phyloP scores from a whole-genome alignment of 2,329 filamentous ascomycete species.

The Alternaria sp. region DNA sequence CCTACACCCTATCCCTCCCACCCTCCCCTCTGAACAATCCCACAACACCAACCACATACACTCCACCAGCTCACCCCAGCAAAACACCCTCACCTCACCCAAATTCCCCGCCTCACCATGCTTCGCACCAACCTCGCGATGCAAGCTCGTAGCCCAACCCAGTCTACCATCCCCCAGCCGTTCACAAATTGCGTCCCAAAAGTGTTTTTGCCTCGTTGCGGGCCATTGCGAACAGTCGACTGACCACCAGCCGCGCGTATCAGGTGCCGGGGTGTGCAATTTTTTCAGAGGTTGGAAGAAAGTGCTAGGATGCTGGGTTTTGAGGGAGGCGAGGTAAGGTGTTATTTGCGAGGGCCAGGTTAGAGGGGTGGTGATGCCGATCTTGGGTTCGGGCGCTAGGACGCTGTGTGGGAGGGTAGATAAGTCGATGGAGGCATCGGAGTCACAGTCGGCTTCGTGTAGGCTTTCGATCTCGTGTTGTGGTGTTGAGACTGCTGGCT shows the following conservation, averaged over 20 bases:
- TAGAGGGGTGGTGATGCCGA: slow-evolving; percentile 27
- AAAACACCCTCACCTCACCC: slow-evolving; percentile 70
- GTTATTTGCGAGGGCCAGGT: slow-evolving; percentile 43
- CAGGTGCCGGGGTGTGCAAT: slow-evolving; percentile 59
- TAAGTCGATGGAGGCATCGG: slow-evolving; percentile 28
- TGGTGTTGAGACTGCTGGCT: neutral
- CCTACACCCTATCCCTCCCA: slow-evolving; percentile 64
- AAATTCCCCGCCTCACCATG: slow-evolving; percentile 12
- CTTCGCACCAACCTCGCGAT: slow-evolving; percentile 43
- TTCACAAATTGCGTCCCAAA: slow-evolving; percentile 70
- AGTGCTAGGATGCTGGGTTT: slow-evolving; percentile 34
- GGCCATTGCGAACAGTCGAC: slow-evolving; percentile 68
- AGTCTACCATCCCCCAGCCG: slow-evolving; percentile 66
- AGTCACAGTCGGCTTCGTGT: neutral
- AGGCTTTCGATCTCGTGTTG: neutral
- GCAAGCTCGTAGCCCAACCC: slow-evolving; percentile 72
- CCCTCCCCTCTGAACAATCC: slow-evolving; percentile 70
- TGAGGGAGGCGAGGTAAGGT: slow-evolving; percentile 31
- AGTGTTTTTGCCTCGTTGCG: slow-evolving; percentile 55
- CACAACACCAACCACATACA: slow-evolving; percentile 81
- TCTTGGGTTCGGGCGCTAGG: slow-evolving; percentile 34
- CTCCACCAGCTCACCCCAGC: slow-evolving; percentile 77
- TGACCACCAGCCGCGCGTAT: slow-evolving; percentile 83
- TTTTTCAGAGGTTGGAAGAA: slow-evolving; percentile 49
- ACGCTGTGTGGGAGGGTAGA: slow-evolving; percentile 31